Evolutionary conservation across 176 grass and related monocot genomes (phyloP).

Genomic region (Oryza rufipogon): DNA sequence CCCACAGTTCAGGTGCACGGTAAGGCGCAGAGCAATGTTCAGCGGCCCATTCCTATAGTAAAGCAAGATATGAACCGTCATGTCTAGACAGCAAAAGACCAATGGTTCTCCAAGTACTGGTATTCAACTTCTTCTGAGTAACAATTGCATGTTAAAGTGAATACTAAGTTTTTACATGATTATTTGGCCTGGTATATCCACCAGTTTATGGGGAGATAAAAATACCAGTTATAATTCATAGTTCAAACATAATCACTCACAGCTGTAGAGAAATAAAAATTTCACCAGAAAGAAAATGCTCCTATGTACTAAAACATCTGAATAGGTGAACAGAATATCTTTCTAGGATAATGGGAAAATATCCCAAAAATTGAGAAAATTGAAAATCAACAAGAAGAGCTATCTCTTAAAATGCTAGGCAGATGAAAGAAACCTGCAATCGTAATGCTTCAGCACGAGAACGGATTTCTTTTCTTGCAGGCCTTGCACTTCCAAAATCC

Average conservation of each 20-base stretch:
- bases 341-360: background rate
- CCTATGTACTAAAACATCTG: constrained; percentile 7
- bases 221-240: background rate
- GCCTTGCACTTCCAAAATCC: constrained; percentile 94
- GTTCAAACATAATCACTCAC: background rate
- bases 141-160: background rate
- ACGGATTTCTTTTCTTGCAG: constrained; percentile 79
- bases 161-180: background rate
- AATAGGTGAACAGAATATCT: background rate
- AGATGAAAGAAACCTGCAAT: constrained; percentile 65
- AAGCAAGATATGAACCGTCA: constrained; percentile 11
- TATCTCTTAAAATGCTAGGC: constrained; percentile 1
- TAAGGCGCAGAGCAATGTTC: constrained; percentile 97
- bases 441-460: constrained; percentile 83
- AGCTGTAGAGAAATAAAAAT: background rate
- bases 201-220: constrained; percentile 6
- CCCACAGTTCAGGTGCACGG: constrained; percentile 94
- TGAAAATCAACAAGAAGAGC: constrained; percentile 26
- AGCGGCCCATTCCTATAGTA: constrained; percentile 63
- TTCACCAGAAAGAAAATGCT: background rate
- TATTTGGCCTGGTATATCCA: background rate
- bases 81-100: background rate
- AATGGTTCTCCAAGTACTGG: background rate
- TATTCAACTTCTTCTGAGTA: constrained; percentile 26
- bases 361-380: constrained; percentile 1